Base-by-base conservation (phyloP, 2,329 filamentous ascomycete species). In the Cadophora sp. region DNA sequence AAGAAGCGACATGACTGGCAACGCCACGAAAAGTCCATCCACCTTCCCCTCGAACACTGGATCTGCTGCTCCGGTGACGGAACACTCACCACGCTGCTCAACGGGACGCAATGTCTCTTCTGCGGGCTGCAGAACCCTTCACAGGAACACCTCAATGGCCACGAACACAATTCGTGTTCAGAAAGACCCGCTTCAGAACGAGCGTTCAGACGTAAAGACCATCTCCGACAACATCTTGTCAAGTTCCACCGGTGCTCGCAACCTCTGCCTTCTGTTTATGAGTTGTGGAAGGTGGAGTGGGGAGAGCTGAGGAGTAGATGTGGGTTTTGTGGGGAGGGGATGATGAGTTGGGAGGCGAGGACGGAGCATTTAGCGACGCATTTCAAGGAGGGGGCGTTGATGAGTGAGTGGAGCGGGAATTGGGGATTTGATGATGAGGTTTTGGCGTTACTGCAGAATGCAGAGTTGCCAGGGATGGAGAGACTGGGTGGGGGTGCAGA, bases 361-460 rank as follows among this genome's bases (percentile, higher is more conserved):
- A 62, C 43, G 11, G 59, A 62, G 40, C 59, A 62, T 62, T 27
- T 62, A 16, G 59, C 59, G 26, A 62, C 59, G 59, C 59, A 62
- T 50, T 62, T 62, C 22, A 62, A 62, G 26, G 59, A 62, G 16
- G 59, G 59, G 4, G 27, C 24, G 9, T 1, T 48, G 14, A 62
- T 62, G 59, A 62, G 43, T 29, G 59, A 62, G 26, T 62, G 59
- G 59, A 50, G 7, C 12, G 59, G 59, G 16, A 16, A 50, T 14
- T 62, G 59, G 59, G 59, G 59, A 5, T 62, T 62, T 34, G 59
- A 62, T 40, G 59, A 46, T 12, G 59, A 62, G 6, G 59, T 62
- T 9, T 31, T 62, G 59, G 40, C 40, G 12, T 26, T 62, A 24
- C n/a, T 62, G 27, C 59, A 62, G 43, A 62, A 62, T 34, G 59